Evolutionary conservation across 805 yeast species (phyloP), one percentile per base, ranked within the genome.

Genomic region (Metschnikowia matae): DNA sequence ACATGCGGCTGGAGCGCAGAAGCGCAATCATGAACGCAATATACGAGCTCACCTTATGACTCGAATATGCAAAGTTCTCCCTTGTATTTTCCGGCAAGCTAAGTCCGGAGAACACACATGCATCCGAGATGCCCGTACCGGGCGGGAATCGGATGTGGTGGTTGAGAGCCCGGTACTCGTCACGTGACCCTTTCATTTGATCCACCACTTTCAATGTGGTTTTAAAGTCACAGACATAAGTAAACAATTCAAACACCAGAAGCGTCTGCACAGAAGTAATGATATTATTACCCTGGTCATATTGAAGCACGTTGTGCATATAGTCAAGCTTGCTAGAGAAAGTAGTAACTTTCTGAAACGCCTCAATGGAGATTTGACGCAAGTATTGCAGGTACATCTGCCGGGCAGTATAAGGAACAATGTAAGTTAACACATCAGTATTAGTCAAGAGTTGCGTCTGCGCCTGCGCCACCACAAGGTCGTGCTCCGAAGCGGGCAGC

Each of bases 221-320:
- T 4, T 48, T 41, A 33, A 37, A 23, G 32, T 15, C 42, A n/a
- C 35, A 31, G n/a, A 49, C 53, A 10, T 51, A 40, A 10, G 56
- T 50, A 43, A 70, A 56, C n/a, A 72, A 44, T 49, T 69, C 70
- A 49, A 72, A 73, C 1, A 72, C 57, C 1, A 75, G 69, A 5
- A 71, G 48, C 2, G 70, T 61, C 40, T 68, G 56, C 1, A 74
- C 68, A 1, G 66, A 55, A 18, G 62, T 66, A 18, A 65, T 48
- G 10, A 62, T 44, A 46, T 67, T 66, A n/a, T 69, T 69, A 17
- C 43, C n/a, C 18, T 63, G 67, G 50, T 68, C 71, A 54, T 66
- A 62, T 62, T 77, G 83, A 6, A 81, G 57, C 4, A 66, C 52
- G 48, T 78, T 62, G 62, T 81, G 82, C 32, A 82, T 56, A 3